Evolutionary conservation across 2,329 filamentous ascomycete genomes (phyloP).

Genomic region (Cladophialophora yegresii): DNA sequence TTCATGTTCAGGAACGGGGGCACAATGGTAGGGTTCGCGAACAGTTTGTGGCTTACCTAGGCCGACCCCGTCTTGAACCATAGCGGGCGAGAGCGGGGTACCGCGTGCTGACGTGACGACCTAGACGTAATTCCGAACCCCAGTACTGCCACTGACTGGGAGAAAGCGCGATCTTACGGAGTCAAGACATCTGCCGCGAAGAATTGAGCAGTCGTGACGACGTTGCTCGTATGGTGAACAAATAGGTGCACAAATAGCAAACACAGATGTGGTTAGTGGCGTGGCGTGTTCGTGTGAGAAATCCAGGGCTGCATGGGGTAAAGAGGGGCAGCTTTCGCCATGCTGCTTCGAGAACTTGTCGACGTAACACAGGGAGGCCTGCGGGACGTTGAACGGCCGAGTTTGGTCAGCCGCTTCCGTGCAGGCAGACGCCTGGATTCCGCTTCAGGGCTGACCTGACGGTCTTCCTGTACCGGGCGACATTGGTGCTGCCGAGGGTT

Average conservation of each 20-base stretch:
- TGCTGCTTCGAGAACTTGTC: slow-evolving; percentile 2
- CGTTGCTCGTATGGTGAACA: background rate
- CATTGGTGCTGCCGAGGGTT: background rate
- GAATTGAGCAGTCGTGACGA: slow-evolving; percentile 4
- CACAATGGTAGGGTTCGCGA: slow-evolving; percentile 15
- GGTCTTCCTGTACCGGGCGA: background rate
- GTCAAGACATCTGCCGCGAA: background rate
- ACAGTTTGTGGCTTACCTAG: background rate
- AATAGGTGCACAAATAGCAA: slow-evolving; percentile 8
- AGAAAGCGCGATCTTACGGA: background rate
- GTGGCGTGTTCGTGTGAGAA: background rate
- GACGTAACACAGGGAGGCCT: background rate
- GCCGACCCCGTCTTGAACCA: background rate
- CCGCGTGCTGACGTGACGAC: slow-evolving; percentile 27
- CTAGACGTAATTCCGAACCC: slow-evolving; percentile 12
- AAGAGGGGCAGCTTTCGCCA: slow-evolving; percentile 12
- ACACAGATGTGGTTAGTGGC: background rate
- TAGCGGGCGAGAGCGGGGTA: background rate
- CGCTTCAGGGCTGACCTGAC: background rate
- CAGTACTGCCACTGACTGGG: background rate
- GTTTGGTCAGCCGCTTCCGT: too few relatives aligned
- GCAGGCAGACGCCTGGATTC: too few relatives aligned
- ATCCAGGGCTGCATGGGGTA: background rate
- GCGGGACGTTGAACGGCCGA: background rate
- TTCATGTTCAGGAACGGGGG: slow-evolving; percentile 27